Conservation (phyloP, 305 asterid genomes). For the Fraxinus baroniana region DNA sequence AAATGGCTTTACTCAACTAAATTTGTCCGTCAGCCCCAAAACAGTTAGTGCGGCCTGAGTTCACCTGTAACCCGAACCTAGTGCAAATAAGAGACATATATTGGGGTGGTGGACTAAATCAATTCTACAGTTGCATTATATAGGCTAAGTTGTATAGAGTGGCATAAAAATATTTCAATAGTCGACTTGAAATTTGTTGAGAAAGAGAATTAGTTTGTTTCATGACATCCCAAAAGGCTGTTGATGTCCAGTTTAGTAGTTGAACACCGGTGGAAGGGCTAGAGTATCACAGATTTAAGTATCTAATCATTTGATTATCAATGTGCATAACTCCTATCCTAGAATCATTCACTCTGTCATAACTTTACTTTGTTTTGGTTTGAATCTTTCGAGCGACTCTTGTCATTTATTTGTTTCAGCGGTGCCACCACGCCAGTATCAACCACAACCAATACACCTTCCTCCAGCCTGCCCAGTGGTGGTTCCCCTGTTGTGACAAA, state of each 20-base stretch:
- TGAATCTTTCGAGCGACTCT: not conserved
- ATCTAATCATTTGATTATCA: not conserved
- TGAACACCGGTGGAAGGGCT: too few species aligned
- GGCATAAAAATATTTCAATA: not conserved
- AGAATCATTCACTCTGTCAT: not conserved
- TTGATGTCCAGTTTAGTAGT: not conserved
- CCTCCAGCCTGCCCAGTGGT: slow-evolving; percentile 36
- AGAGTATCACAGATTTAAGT: not conserved
- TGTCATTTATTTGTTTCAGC: not conserved
- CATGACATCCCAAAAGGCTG: not conserved
- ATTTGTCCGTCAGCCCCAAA: not conserved
- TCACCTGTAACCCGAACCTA: not conserved
- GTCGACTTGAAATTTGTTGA: not conserved
- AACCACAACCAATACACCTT: slow-evolving; percentile 19
- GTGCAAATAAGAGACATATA: not conserved
- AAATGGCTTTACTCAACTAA: too few species aligned
- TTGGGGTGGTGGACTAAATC: not conserved
- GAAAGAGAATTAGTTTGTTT: not conserved
- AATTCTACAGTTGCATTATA: not conserved
- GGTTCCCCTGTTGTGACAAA: slow-evolving; percentile 46
- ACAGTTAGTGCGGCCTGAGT: not conserved
- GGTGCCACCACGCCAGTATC: slow-evolving; percentile 15
- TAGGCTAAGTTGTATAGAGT: not conserved
- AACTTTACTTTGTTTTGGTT: not conserved
- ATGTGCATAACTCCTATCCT: not conserved